phyloP scores from a whole-genome alignment of 257 asterid species.

The Leptodermis oblonga region DNA sequence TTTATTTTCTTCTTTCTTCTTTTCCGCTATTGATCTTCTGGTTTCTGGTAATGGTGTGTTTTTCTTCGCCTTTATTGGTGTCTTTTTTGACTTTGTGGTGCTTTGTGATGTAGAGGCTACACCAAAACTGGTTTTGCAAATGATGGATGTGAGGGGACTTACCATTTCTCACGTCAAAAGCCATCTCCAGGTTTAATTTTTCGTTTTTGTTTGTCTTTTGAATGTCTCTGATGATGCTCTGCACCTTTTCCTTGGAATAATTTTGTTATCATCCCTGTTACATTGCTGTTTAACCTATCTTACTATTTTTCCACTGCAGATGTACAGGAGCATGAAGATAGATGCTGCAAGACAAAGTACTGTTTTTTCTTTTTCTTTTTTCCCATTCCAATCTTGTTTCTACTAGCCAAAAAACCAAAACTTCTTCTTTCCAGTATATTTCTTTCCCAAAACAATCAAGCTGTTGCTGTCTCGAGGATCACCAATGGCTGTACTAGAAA shows the following conservation, averaged over 20 bases:
- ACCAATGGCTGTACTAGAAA: too few species aligned
- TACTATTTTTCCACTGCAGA: slow-evolving; percentile 28
- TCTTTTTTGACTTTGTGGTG: neutral
- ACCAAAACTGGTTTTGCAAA: slow-evolving; percentile 71
- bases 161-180: slow-evolving; percentile 93
- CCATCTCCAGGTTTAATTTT: slow-evolving; percentile 62
- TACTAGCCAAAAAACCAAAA: neutral
- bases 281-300: neutral
- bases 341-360: slow-evolving; percentile 53
- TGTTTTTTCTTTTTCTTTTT: neutral
- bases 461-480: neutral
- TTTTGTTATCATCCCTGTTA: neutral
- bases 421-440: neutral
- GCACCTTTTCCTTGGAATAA: neutral
- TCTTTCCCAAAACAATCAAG: slow-evolving; percentile 2
- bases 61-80: neutral
- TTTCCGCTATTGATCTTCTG: neutral
- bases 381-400: neutral
- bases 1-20: neutral
- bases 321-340: slow-evolving; percentile 82
- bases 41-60: neutral
- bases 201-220: neutral
- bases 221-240: neutral
- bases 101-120: slow-evolving; percentile 55
- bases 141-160: slow-evolving; percentile 86